Conservation (phyloP, 768 basidiomycete genomes). For the Kwoniella sp. region DNA sequence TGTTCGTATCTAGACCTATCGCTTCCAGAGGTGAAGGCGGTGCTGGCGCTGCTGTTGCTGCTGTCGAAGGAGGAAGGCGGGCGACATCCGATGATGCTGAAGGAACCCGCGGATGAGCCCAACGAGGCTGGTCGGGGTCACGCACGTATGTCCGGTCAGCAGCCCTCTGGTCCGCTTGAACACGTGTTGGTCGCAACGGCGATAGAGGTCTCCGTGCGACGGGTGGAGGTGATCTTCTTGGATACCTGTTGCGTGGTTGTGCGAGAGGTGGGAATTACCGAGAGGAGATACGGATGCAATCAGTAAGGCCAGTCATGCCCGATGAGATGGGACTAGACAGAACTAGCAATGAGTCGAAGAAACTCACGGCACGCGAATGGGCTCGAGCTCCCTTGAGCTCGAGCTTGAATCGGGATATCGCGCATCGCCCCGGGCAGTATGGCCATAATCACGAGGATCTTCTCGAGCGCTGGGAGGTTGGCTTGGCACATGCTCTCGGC, state of each 20-base stretch:
- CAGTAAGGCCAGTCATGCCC: too few relatives aligned
- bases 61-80: too few relatives aligned
- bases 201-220: background rate
- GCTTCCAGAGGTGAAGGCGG: background rate
- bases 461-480: slow-evolving; percentile 1
- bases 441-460: background rate
- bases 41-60: background rate
- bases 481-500: background rate
- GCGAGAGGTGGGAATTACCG: too few relatives aligned
- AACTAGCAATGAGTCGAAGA: too few relatives aligned
- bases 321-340: too few relatives aligned
- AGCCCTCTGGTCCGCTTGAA: background rate
- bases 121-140: background rate
- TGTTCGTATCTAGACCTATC: slow-evolving; percentile 11
- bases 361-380: background rate
- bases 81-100: too few relatives aligned
- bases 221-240: background rate
- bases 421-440: background rate
- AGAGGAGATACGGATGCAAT: too few relatives aligned
- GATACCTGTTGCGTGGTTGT: background rate
- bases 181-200: background rate
- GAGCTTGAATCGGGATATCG: background rate
- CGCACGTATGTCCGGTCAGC: background rate
- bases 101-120: background rate
- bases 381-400: too few relatives aligned